phyloP scores from a whole-genome alignment of 2,329 filamentous ascomycete species.

The Aspergillus sclerotialis region DNA sequence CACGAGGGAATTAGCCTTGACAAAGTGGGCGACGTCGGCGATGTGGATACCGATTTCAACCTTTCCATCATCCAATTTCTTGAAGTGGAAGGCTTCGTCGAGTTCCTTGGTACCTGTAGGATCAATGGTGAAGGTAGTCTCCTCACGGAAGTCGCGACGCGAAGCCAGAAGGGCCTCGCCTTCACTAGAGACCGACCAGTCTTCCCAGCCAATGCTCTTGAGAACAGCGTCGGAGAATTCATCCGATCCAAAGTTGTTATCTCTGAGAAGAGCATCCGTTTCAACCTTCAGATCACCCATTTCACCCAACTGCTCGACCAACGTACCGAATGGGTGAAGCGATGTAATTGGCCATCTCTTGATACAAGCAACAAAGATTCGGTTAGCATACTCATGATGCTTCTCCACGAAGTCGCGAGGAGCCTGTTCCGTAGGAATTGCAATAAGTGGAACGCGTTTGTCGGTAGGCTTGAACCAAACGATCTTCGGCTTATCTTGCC shows the following conservation, averaged over 20 bases:
- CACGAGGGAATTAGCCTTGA: constrained; percentile 90
- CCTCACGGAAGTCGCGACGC: constrained; percentile 83
- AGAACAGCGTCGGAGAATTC: constrained; percentile 96
- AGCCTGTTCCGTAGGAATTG: constrained; percentile 95
- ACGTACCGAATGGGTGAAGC: constrained; percentile 95
- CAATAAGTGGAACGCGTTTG: constrained; percentile 95
- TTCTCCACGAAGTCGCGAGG: constrained; percentile 97
- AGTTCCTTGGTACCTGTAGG: constrained; percentile 81
- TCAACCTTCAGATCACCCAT: constrained; percentile 98
- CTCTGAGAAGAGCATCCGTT: constrained; percentile 89
- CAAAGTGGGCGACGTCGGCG: constrained; percentile 90
- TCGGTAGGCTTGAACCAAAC: constrained; percentile 99
- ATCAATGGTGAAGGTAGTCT: constrained; percentile 87
- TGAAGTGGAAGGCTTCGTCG: constrained; percentile 89
- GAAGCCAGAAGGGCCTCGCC: constrained; percentile 64
- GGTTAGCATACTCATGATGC: constrained; percentile 93
- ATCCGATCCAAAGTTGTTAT: constrained; percentile 98
- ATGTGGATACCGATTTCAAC: constrained; percentile 95
- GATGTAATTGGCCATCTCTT: constrained; percentile 99
- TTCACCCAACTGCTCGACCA: constrained; percentile 92
- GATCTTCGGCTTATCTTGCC: constrained; percentile 97
- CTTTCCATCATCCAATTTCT: constrained; percentile 71
- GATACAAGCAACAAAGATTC: constrained; percentile 98
- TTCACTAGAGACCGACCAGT: constrained; percentile 83
- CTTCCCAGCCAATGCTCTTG: constrained; percentile 83